Evolutionary conservation across 768 basidiomycete genomes (phyloP).

Genomic region (Basidioascus undulatus): DNA sequence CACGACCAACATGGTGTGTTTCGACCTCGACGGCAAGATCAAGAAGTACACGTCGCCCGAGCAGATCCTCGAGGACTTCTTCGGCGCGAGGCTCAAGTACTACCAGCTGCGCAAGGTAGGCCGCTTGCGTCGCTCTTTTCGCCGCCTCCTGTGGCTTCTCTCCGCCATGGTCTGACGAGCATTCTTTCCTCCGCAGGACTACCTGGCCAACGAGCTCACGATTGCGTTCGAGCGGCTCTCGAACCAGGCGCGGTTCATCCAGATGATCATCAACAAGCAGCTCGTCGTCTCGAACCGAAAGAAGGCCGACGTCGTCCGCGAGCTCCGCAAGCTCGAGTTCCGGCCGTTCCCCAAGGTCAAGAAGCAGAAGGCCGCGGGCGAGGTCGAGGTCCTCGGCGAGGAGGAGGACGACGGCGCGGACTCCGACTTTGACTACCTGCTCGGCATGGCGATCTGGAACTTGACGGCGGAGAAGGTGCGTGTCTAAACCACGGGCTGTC

Average conservation of each 20-base stretch:
- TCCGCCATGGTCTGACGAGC: neutral
- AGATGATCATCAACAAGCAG: constrained; percentile 77
- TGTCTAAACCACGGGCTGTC: neutral
- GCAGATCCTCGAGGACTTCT: constrained; percentile 82
- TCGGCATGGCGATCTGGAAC: constrained; percentile 88
- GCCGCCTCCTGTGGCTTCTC: neutral
- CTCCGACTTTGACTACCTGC: constrained; percentile 71
- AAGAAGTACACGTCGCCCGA: constrained; percentile 75
- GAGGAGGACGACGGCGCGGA: constrained; percentile 26
- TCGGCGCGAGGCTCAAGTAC: constrained; percentile 58
- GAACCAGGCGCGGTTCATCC: constrained; percentile 89
- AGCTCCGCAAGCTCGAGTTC: constrained; percentile 64
- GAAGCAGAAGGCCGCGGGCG: constrained; percentile 41
- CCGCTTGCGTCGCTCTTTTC: neutral
- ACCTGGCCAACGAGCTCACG: constrained; percentile 59
- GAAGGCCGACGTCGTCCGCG: constrained; percentile 59
- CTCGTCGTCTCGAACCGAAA: constrained; percentile 66
- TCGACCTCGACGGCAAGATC: constrained; percentile 88
- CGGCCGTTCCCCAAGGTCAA: constrained; percentile 65
- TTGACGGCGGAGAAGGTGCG: constrained; percentile 74
- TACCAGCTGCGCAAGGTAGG: constrained; percentile 88
- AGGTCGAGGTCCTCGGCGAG: constrained; percentile 32
- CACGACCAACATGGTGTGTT: constrained; percentile 96
- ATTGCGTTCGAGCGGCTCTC: constrained; percentile 54
- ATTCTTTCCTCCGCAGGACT: constrained; percentile 32